Evolutionary conservation across 2,329 filamentous ascomycete genomes (phyloP).

Genomic region (Exophiala lecanii-corni): DNA sequence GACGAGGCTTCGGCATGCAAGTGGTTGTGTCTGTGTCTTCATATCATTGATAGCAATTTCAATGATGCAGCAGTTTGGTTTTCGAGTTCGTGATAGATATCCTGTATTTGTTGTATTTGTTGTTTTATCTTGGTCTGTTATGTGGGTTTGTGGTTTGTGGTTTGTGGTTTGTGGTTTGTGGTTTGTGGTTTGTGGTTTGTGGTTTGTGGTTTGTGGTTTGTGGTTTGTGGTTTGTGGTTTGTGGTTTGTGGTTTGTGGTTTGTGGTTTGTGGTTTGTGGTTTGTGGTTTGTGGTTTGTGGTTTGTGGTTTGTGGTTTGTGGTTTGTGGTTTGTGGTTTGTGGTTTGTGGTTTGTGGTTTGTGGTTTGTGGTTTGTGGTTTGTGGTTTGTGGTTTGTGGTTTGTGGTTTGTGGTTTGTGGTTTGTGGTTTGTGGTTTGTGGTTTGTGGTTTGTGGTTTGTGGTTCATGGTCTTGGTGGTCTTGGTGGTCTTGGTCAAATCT

Average conservation of each 20-base stretch:
- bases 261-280: not conserved
- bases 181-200: constrained; percentile 1
- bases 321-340: not conserved
- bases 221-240: constrained; percentile 1
- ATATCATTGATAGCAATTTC: constrained; percentile 9
- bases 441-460: too few relatives aligned
- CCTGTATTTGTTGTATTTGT: not conserved
- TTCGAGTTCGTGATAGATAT: not conserved
- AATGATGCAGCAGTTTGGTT: constrained; percentile 1
- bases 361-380: not conserved
- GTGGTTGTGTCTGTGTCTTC: constrained; percentile 7
- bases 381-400: not conserved
- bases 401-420: constrained; percentile 1
- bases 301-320: constrained; percentile 1
- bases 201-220: constrained; percentile 1
- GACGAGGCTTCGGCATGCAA: constrained; percentile 28
- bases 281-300: constrained; percentile 1
- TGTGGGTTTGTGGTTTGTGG: too few relatives aligned
- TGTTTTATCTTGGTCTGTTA: constrained; percentile 6
- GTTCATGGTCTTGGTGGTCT: not conserved
- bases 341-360: not conserved
- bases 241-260: constrained; percentile 1
- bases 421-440: constrained; percentile 1
- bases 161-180: constrained; percentile 1
- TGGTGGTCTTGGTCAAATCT: not conserved